Evolutionary conservation across 331 rosid species (phyloP).

Genomic region (Acacia concinna): DNA sequence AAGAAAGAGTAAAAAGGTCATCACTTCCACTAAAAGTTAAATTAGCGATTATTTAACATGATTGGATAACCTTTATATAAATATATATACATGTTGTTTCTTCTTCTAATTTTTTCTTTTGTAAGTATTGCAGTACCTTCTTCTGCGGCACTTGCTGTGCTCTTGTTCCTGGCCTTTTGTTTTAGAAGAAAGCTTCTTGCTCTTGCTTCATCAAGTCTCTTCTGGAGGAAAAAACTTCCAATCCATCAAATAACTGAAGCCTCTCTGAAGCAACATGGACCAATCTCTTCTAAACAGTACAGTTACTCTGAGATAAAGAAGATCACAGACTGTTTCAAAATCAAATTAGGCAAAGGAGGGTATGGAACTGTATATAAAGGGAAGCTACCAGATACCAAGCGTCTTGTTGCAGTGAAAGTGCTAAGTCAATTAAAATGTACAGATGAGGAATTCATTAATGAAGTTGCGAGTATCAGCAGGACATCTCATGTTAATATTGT

Average conservation of each 20-base stretch:
- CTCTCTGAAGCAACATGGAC: constrained; percentile 27
- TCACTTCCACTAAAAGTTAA: not conserved
- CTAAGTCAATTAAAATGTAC: constrained; percentile 14
- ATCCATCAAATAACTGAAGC: not conserved
- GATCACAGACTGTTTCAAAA: constrained; percentile 16
- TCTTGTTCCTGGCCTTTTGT: constrained; percentile 3
- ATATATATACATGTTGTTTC: not conserved
- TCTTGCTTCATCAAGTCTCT: not conserved
- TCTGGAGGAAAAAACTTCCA: constrained; percentile 1
- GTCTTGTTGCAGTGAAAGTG: constrained; percentile 34
- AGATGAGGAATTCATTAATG: constrained; percentile 29
- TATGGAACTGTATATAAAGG: constrained; percentile 40
- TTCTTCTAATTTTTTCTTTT: not conserved
- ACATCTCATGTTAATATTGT: constrained; percentile 37
- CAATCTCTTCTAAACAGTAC: constrained; percentile 25
- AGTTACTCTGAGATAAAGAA: constrained; percentile 28
- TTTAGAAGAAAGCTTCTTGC: not conserved
- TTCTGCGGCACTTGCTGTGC: not conserved
- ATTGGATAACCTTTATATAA: too few species aligned
- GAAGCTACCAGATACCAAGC: not conserved
- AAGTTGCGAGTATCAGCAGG: constrained; percentile 34
- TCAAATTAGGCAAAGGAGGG: constrained; percentile 41
- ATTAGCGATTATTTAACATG: too few species aligned
- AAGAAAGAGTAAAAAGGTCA: not conserved
- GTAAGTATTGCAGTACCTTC: not conserved